phyloP scores from a whole-genome alignment of 2,329 filamentous ascomycete species.

The Trichoderma hamatum region DNA sequence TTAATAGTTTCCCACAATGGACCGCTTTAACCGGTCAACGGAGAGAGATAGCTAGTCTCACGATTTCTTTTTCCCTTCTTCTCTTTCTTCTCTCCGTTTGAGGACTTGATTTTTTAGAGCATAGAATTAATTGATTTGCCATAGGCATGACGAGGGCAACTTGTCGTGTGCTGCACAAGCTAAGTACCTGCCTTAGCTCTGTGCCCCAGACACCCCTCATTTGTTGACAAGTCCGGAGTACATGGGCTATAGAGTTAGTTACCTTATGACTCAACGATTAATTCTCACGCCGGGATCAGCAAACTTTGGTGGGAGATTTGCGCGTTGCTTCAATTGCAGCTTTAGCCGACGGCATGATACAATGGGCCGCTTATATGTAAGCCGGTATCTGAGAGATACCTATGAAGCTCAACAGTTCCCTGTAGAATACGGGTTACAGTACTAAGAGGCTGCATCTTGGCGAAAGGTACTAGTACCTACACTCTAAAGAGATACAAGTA shows the following conservation, averaged over 20 bases:
- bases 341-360: background rate
- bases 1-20: conserved; percentile 14
- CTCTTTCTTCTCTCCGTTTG: background rate
- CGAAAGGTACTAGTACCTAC: background rate
- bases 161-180: conserved; percentile 24
- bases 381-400: background rate
- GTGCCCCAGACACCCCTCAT: conserved; percentile 14
- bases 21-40: conserved; percentile 3
- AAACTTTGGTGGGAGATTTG: background rate
- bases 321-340: background rate
- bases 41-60: conserved; percentile 4
- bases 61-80: background rate
- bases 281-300: conserved; percentile 3
- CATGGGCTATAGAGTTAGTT: background rate
- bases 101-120: conserved; percentile 3
- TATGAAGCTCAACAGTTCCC: background rate
- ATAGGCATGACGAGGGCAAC: conserved; percentile 17
- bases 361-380: background rate
- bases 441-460: background rate
- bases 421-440: background rate
- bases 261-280: conserved; percentile 18
- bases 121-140: conserved; percentile 2
- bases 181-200: conserved; percentile 24
- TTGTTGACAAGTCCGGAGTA: background rate
- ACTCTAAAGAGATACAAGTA: background rate